These are phyloP conservation scores for Yamadazyma diospyri DNA, from an alignment of 1,139 yeast genomes.

Conservation along the genomic window DNA sequence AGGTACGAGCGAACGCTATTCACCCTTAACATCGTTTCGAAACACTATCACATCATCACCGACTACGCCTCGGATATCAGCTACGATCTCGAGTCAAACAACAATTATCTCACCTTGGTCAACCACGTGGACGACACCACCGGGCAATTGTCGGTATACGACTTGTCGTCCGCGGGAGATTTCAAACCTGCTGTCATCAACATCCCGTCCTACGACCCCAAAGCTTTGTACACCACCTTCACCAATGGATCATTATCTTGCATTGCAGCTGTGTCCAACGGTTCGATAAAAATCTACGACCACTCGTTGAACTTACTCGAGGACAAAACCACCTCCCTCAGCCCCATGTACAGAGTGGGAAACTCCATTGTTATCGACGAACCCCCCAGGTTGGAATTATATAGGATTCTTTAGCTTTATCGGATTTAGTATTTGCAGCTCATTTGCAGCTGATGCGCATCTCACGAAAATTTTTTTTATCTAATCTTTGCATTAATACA, in stretches of 20 bases:
- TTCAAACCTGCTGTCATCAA: conserved; percentile 9
- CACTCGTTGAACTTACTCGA: conserved; percentile 2
- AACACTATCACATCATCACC: conserved; percentile 9
- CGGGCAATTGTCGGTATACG: conserved; percentile 11
- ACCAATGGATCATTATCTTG: background rate
- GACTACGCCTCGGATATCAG: conserved; percentile 8
- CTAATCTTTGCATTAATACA: conserved; percentile 2
- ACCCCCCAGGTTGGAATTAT: background rate
- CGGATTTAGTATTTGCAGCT: too few relatives aligned
- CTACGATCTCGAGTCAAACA: conserved; percentile 10
- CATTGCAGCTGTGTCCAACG: conserved; percentile 4
- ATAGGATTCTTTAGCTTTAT: conserved; percentile 2
- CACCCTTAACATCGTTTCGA: conserved; percentile 15
- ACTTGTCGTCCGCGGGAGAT: conserved; percentile 2
- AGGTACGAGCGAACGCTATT: conserved; percentile 14
- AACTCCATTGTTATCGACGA: conserved; percentile 5
- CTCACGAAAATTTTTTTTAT: background rate
- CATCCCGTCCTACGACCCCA: conserved; percentile 1
- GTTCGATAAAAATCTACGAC: conserved; percentile 6
- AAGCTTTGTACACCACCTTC: conserved; percentile 1
- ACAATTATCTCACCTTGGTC: conserved; percentile 6
- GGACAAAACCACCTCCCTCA: background rate
- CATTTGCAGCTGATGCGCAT: background rate
- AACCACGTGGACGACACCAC: conserved; percentile 7
- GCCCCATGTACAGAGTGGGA: conserved; percentile 9